Evolutionary conservation across 495 filamentous ascomycete genomes (phyloP).

Genomic region (Penicillium tannophilum): DNA sequence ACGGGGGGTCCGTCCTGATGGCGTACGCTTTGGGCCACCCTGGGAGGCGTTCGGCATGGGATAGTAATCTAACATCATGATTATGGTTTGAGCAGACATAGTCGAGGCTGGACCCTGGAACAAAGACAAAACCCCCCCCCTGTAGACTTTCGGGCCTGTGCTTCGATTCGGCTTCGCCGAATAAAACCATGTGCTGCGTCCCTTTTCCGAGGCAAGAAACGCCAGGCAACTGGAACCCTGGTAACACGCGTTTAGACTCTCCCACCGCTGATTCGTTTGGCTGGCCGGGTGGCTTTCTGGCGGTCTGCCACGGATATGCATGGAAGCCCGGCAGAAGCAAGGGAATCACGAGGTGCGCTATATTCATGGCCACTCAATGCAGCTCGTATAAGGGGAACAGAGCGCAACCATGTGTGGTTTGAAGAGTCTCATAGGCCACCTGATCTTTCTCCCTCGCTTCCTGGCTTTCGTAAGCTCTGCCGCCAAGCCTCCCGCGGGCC

Average conservation of each 20-base stretch:
- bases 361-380: slow-evolving; percentile 3
- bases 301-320: slow-evolving; percentile 32
- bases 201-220: background rate
- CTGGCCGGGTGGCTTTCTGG: slow-evolving; percentile 16
- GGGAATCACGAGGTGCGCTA: slow-evolving; percentile 19
- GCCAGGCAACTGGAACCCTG: background rate
- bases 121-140: background rate
- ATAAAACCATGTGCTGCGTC: background rate
- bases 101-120: background rate
- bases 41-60: slow-evolving; percentile 4
- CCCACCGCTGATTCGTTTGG: background rate
- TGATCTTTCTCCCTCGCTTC: background rate
- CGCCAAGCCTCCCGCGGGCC: slow-evolving; percentile 2
- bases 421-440: background rate
- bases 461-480: background rate
- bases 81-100: background rate
- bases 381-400: slow-evolving; percentile 6
- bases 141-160: background rate
- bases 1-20: slow-evolving; percentile 22
- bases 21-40: slow-evolving; percentile 9
- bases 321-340: slow-evolving; percentile 37
- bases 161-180: background rate
- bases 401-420: background rate
- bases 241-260: background rate
- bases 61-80: background rate